Conservation (phyloP, 75 land plant genomes). For the Cupressus sempervirens region DNA sequence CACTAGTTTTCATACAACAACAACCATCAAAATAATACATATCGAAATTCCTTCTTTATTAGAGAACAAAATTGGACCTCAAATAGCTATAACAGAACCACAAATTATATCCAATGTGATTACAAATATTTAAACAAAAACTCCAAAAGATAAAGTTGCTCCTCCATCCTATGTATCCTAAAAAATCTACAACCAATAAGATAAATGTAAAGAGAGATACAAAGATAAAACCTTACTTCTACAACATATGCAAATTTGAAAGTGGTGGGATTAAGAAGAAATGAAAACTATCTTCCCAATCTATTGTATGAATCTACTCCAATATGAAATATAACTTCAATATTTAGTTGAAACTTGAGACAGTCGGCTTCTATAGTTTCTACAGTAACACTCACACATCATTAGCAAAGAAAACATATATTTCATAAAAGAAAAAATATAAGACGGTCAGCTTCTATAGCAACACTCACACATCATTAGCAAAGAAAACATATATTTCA, state of each 20-base stretch:
- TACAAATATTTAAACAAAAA: background rate
- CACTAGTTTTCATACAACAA: too few relatives aligned
- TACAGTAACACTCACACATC: too few relatives aligned
- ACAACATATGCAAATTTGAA: background rate
- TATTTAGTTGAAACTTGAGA: background rate
- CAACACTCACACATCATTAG: too few relatives aligned
- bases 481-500: too few relatives aligned
- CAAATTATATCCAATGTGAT: background rate
- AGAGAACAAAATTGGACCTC: too few relatives aligned
- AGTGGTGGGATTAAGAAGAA: background rate
- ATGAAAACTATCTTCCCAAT: conserved; percentile 3
- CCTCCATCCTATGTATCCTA: background rate
- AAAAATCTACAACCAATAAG: background rate
- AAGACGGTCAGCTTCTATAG: too few relatives aligned
- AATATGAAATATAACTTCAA: background rate
- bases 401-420: too few relatives aligned
- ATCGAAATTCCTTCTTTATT: too few relatives aligned
- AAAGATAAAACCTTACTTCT: background rate
- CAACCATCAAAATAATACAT: too few relatives aligned
- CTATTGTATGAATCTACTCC: background rate
- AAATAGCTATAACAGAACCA: background rate
- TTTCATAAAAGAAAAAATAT: too few relatives aligned
- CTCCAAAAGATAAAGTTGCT: background rate
- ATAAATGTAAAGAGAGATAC: background rate
- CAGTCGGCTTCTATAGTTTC: too few relatives aligned